A percentile compares a stretch with the other conserved stretches of the same genome.
Conservation (phyloP, 2,329 filamentous ascomycete genomes). For the Stemphylium lycopersici region DNA sequence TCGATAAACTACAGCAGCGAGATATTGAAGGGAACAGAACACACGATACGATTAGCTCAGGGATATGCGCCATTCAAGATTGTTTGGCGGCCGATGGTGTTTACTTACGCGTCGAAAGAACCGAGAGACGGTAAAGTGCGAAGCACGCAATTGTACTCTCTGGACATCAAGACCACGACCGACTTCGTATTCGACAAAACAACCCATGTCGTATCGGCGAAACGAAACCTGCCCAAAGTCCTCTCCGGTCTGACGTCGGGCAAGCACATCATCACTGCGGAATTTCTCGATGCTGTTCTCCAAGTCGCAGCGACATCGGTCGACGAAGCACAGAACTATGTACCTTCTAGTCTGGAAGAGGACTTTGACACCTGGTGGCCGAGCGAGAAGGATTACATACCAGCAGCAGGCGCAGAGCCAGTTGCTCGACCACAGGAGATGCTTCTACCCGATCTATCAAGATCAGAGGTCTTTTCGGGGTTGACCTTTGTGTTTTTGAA, state of each 20-base stretch:
- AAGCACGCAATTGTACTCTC: slow-evolving; percentile 72
- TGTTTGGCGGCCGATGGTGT: slow-evolving; percentile 78
- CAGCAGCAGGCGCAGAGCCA: slow-evolving; percentile 77
- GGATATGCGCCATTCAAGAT: slow-evolving; percentile 72
- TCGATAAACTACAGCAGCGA: slow-evolving; percentile 33
- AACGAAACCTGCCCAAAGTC: slow-evolving; percentile 86
- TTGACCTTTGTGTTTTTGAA: slow-evolving; percentile 91
- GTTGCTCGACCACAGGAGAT: slow-evolving; percentile 69
- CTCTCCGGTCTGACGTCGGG: slow-evolving; percentile 86
- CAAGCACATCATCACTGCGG: slow-evolving; percentile 74
- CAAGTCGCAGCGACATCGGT: slow-evolving; percentile 58
- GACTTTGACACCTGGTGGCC: slow-evolving; percentile 86
- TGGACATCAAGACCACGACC: slow-evolving; percentile 85
- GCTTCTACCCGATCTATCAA: slow-evolving; percentile 71
- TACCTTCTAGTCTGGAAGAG: slow-evolving; percentile 69
- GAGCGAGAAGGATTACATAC: slow-evolving; percentile 71
- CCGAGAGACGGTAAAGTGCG: slow-evolving; percentile 59
- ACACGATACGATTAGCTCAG: slow-evolving; percentile 74
- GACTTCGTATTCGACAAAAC: slow-evolving; percentile 74
- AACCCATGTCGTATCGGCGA: slow-evolving; percentile 87
- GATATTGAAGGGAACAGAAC: slow-evolving; percentile 50
- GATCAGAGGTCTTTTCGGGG: slow-evolving; percentile 78
- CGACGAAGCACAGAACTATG: slow-evolving; percentile 53
- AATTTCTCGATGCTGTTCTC: slow-evolving; percentile 75
- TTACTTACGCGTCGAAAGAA: slow-evolving; percentile 78